Evolutionary conservation across 108 stramenopile species (phyloP), one percentile per base, ranked within the genome.

Genomic region (Fragilariopsis cylindrus): DNA sequence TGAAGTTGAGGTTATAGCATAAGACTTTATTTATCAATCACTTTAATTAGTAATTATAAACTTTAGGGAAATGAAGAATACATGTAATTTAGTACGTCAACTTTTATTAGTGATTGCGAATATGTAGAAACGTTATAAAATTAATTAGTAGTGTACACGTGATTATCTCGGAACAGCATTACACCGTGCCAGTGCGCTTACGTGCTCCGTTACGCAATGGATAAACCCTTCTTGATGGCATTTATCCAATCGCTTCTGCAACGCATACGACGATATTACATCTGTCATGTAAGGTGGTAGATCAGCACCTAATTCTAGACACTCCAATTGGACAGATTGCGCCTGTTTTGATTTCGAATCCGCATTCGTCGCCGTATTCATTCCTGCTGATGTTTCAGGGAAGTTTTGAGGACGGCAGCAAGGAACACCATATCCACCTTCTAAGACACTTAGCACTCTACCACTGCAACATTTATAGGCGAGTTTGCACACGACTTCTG

Each of bases 351-450:
- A 53, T 13, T 52, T 52, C 41, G 43, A 16, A 40, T 66, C 46
- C 18, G 47, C 40, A 12, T 15, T 57, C 21, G 42, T 21, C 44
- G 52, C 13, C 11, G 73, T 40, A 30, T 46, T 48, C 15, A 12
- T 44, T 30, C 3, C 49, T 15, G 48, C 62, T 8, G 41, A 63
- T 41, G 44, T 63, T 54, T 19, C 43, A 11, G 67, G 8, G 30
- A 68, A 68, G 16, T 50, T 48, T 16, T 68, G 67, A 6, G 81
- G 85, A 40, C 82, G 76, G 80, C 94, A 95, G 60, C 94, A 95
- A 15, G 94, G 94, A 53, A 96, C 90, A 15, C 96, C 98, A 77
- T 99, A 99, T n/a, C 98, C 98, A 7, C 98, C 98, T 80, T 99
- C 98, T 30, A 99, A 80, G 9, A 98, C 87, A 66, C 93, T 93